A percentile compares a stretch with the other conserved stretches of the same genome.
phyloP scores from a whole-genome alignment of 2,329 filamentous ascomycete genomes.

The Escovopsis weberi region DNA sequence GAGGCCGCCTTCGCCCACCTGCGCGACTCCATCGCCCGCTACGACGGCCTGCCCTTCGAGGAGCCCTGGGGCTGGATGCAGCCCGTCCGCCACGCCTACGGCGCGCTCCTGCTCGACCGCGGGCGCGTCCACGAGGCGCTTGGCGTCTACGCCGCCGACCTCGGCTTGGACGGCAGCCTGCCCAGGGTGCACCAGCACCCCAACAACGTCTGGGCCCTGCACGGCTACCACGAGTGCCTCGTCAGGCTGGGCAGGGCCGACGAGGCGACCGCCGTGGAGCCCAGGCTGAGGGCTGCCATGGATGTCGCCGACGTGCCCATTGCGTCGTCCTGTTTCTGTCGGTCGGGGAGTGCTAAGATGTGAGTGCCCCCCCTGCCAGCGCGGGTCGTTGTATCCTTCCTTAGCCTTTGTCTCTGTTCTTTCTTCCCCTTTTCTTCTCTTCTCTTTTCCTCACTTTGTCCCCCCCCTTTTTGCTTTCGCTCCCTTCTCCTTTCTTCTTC shows the following conservation, averaged over 20 bases:
- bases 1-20: conserved; percentile 45
- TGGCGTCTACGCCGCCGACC: conserved; percentile 43
- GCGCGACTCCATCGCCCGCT: conserved; percentile 39
- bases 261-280: conserved; percentile 21
- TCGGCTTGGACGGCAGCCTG: conserved; percentile 44
- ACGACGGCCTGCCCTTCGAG: conserved; percentile 52
- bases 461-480: too few species aligned
- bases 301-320: conserved; percentile 48
- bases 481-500: too few species aligned
- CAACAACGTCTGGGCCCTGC: conserved; percentile 62
- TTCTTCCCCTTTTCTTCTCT: too few species aligned
- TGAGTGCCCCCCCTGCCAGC: conserved; percentile 1
- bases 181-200: conserved; percentile 52
- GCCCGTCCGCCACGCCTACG: conserved; percentile 55
- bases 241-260: conserved; percentile 28
- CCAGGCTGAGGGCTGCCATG: conserved; percentile 34
- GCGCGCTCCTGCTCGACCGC: conserved; percentile 54
- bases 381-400: neutral
- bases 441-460: too few species aligned
- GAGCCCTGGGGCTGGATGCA: conserved; percentile 77
- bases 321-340: conserved; percentile 16
- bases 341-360: conserved; percentile 9
- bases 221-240: conserved; percentile 60
- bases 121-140: conserved; percentile 40
- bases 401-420: too few species aligned